These are phyloP conservation scores for Desmodesmus armatus DNA, from an alignment of 139 green algal genomes.

Conservation along the genomic window DNA sequence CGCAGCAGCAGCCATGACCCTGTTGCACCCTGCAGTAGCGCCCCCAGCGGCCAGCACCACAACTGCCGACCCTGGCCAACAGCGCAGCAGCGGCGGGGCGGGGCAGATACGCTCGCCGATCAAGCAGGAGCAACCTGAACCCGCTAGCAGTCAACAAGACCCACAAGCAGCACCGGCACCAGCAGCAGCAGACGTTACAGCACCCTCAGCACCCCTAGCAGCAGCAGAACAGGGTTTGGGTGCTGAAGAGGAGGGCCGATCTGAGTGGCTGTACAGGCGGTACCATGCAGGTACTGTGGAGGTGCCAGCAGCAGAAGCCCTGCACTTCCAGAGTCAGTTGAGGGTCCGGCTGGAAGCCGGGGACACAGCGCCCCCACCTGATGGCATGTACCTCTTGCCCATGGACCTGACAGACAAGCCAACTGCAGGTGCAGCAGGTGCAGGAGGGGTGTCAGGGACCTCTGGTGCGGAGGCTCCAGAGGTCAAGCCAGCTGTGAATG, in stretches of 20 bases:
- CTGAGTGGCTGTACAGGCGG: background rate
- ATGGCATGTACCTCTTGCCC: conserved; percentile 24
- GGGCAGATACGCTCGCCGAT: background rate
- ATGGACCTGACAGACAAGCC: conserved; percentile 17
- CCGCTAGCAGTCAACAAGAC: background rate
- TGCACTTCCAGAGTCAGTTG: conserved; percentile 34
- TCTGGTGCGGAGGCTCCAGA: too few species aligned
- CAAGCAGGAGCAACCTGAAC: background rate
- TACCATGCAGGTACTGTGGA: conserved; percentile 3
- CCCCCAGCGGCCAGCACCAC: background rate
- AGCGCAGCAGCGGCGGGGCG: background rate
- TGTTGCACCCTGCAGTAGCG: conserved; percentile 14
- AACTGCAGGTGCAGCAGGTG: background rate
- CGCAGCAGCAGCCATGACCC: conserved; percentile 22
- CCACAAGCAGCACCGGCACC: background rate
- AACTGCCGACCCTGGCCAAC: background rate
- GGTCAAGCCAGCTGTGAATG: background rate
- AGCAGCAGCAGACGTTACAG: background rate
- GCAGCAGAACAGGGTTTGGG: background rate
- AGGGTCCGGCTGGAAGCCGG: conserved; percentile 22
- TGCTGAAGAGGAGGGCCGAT: too few species aligned
- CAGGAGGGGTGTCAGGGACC: too few species aligned
- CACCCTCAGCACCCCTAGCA: background rate
- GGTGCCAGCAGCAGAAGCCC: conserved; percentile 18
- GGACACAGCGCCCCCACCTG: background rate